phyloP scores from a whole-genome alignment of 129 eudicot genomes.

The Chrysanthemum makinoi region DNA sequence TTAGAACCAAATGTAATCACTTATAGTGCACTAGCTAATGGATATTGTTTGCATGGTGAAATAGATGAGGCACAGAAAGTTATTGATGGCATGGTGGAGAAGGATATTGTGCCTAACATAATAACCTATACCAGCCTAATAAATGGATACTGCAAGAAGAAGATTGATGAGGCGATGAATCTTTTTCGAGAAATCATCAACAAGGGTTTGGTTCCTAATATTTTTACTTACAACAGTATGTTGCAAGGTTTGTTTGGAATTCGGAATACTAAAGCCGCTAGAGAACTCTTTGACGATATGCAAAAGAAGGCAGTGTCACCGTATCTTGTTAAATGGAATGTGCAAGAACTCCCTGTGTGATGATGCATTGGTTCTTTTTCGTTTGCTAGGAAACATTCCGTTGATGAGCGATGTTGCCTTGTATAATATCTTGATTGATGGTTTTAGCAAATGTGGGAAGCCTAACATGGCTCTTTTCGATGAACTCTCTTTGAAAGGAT shows the following conservation, averaged over 20 bases:
- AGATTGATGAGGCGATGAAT: constrained; percentile 24
- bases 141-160: constrained; percentile 22
- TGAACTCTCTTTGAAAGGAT: constrained; percentile 19
- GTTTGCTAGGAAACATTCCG: constrained; percentile 9
- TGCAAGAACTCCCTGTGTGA: background rate
- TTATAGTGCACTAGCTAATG: background rate
- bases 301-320: constrained; percentile 9
- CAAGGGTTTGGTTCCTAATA: constrained; percentile 26
- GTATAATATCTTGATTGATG: constrained; percentile 16
- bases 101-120: background rate
- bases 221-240: constrained; percentile 22
- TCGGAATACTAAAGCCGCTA: constrained; percentile 3
- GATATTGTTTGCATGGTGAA: no score
- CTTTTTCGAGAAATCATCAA: constrained; percentile 21
- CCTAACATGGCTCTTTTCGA: constrained; percentile 20
- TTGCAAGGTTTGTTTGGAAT: constrained; percentile 26
- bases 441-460: no score
- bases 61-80: background rate
- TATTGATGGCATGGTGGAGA: background rate
- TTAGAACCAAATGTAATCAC: background rate
- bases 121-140: background rate
- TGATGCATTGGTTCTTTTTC: constrained; percentile 31
- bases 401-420: constrained; percentile 8
- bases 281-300: constrained; percentile 25
- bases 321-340: constrained; percentile 12